Percentiles rank a stretch among this genome's conserved stretches.
Conservation (phyloP, 192 early-diverging fungal species). For the Coemansia sp. region DNA sequence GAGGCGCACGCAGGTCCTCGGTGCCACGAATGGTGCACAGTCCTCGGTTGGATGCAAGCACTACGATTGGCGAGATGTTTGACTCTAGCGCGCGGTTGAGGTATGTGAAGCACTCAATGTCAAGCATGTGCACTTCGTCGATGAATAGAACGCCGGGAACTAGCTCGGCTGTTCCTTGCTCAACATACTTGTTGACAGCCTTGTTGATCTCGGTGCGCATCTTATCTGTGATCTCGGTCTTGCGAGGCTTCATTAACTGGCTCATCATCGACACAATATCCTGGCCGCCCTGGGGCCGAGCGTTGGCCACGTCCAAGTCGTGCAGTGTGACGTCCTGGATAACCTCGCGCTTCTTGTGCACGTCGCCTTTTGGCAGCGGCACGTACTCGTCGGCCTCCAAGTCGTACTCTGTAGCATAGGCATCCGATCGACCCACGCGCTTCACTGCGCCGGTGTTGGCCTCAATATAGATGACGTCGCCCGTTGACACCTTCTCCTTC, state of each 20-base stretch:
- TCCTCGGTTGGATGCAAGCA: conserved; percentile 97
- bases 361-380: conserved; percentile 96
- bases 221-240: conserved; percentile 99
- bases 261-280: conserved; percentile 99
- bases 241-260: conserved; percentile 97
- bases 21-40: conserved; percentile 83
- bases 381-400: conserved; percentile 98
- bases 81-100: conserved; percentile 97
- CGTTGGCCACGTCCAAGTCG: conserved; percentile 96
- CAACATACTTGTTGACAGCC: conserved; percentile 97
- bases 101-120: conserved; percentile 99
- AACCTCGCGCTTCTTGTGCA: conserved; percentile 98
- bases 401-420: conserved; percentile 98
- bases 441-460: conserved; percentile 97
- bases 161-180: conserved; percentile 95
- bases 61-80: conserved; percentile 91
- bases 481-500: conserved; percentile 94
- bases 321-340: conserved; percentile 97
- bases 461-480: conserved; percentile 99
- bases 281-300: conserved; percentile 93
- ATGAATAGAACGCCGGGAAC: conserved; percentile 98
- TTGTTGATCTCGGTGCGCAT: conserved; percentile 98
- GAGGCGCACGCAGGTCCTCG: conserved; percentile 71
- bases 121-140: conserved; percentile 99
- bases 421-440: conserved; percentile 95